phyloP scores from a whole-genome alignment of 2,329 filamentous ascomycete genomes.

The Sporothrix protearum region DNA sequence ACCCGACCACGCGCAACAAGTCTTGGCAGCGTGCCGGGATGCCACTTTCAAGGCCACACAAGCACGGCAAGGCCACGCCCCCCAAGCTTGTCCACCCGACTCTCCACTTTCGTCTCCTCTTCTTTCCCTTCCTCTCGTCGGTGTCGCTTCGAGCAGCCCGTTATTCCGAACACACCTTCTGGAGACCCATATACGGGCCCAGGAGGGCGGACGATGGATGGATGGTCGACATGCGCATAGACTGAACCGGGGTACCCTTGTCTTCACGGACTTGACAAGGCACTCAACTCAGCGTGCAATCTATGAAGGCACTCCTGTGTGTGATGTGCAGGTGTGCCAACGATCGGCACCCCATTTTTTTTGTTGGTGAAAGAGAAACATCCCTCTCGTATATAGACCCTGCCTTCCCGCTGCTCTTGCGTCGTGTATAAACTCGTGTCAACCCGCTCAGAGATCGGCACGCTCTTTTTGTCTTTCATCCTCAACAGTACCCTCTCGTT shows the following conservation, averaged over 20 bases:
- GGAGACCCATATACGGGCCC: not conserved
- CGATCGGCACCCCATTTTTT: not conserved
- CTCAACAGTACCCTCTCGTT: not conserved
- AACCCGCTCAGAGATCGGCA: constrained; percentile 10
- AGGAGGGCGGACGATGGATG: not conserved
- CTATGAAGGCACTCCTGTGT: not conserved
- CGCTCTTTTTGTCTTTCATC: not conserved
- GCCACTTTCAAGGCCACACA: constrained; percentile 13
- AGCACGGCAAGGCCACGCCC: not conserved
- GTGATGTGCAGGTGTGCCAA: not conserved
- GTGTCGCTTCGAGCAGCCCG: constrained; percentile 13
- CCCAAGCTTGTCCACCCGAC: not conserved
- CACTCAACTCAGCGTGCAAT: not conserved
- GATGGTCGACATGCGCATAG: not conserved
- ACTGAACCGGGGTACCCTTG: not conserved
- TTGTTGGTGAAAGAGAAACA: not conserved
- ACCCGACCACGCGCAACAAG: not conserved
- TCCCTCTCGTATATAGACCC: not conserved
- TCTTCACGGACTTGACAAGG: not conserved
- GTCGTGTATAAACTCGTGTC: not conserved
- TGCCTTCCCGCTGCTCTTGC: not conserved
- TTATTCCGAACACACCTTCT: not conserved
- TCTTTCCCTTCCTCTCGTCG: not conserved
- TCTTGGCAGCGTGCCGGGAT: constrained; percentile 14
- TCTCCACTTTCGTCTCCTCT: not conserved